Evolutionary conservation across 1,284 basidiomycete genomes (phyloP).

Genomic region (Cutaneotrichosporon cyanovorans): DNA sequence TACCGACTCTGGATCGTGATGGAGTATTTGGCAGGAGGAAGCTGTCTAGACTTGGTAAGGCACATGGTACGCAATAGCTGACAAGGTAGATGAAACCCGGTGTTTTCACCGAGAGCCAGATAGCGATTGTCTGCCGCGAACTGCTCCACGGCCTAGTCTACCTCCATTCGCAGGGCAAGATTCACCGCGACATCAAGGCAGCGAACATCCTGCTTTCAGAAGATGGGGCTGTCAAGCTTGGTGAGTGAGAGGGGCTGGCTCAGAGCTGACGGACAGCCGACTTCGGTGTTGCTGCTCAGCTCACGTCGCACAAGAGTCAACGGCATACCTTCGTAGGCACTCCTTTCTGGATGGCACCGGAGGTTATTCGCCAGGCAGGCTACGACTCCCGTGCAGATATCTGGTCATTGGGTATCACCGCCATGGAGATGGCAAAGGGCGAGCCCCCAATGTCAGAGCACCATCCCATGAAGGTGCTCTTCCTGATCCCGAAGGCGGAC

Average conservation of each 20-base stretch:
- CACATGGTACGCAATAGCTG: background rate
- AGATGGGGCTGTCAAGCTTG: slow-evolving; percentile 84
- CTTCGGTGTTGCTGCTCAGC: slow-evolving; percentile 91
- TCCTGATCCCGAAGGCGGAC: slow-evolving; percentile 81
- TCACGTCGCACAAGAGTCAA: slow-evolving; percentile 80
- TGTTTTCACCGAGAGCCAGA: slow-evolving; percentile 80
- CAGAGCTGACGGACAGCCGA: slow-evolving; percentile 55
- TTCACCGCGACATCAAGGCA: slow-evolving; percentile 98
- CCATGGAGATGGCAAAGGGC: slow-evolving; percentile 94
- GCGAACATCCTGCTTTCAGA: slow-evolving; percentile 90
- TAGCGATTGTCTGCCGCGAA: slow-evolving; percentile 89
- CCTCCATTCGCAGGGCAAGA: slow-evolving; percentile 86
- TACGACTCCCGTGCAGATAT: slow-evolving; percentile 96
- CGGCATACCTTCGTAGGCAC: slow-evolving; percentile 92
- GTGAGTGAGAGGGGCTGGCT: slow-evolving; percentile 19
- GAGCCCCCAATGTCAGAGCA: slow-evolving; percentile 81
- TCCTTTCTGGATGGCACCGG: slow-evolving; percentile 98
- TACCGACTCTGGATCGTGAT: slow-evolving; percentile 99
- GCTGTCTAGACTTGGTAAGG: slow-evolving; percentile 74
- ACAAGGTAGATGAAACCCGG: slow-evolving; percentile 66
- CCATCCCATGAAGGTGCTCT: slow-evolving; percentile 82
- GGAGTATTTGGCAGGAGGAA: slow-evolving; percentile 98
- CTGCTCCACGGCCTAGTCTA: slow-evolving; percentile 90
- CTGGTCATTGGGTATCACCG: slow-evolving; percentile 91
- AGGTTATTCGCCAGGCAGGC: slow-evolving; percentile 93